A percentile compares a stretch with the other conserved stretches of the same genome.
phyloP scores from a whole-genome alignment of 1,284 basidiomycete species.

The Marasmius sp. region DNA sequence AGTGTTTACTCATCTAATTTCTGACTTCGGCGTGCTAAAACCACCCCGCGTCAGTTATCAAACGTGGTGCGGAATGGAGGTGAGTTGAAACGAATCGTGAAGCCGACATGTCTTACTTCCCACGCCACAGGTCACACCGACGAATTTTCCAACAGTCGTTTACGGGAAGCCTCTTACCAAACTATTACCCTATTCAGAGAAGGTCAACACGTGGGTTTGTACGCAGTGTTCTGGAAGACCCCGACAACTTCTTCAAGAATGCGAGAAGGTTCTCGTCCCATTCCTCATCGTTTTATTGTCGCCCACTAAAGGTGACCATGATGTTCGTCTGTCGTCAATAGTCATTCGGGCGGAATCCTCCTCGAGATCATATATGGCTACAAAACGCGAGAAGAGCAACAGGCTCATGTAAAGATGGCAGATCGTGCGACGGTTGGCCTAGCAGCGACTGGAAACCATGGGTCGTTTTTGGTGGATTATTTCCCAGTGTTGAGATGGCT shows the following conservation, averaged over 20 bases:
- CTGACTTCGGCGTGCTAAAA: too few relatives aligned
- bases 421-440: slow-evolving; percentile 10
- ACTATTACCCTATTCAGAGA: slow-evolving; percentile 16
- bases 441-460: slow-evolving; percentile 15
- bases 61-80: slow-evolving; percentile 21
- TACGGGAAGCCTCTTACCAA: slow-evolving; percentile 7
- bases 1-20: background rate
- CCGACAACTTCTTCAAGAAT: slow-evolving; percentile 24
- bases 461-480: slow-evolving; percentile 27
- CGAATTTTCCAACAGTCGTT: slow-evolving; percentile 22
- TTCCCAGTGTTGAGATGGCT: slow-evolving; percentile 24
- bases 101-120: background rate
- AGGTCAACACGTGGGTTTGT: slow-evolving; percentile 16
- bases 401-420: slow-evolving; percentile 26
- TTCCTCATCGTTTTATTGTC: background rate
- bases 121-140: slow-evolving; percentile 14
- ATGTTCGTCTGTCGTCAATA: slow-evolving; percentile 2
- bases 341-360: slow-evolving; percentile 23
- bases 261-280: slow-evolving; percentile 17
- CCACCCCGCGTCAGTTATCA: too few relatives aligned
- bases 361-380: slow-evolving; percentile 30
- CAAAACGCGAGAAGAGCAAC: slow-evolving; percentile 24
- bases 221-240: slow-evolving; percentile 16
- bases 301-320: background rate
- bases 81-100: background rate